These are phyloP conservation scores for Porphyra umbilicalis DNA, from an alignment of 31 red algal species.

Conservation along the genomic window DNA sequence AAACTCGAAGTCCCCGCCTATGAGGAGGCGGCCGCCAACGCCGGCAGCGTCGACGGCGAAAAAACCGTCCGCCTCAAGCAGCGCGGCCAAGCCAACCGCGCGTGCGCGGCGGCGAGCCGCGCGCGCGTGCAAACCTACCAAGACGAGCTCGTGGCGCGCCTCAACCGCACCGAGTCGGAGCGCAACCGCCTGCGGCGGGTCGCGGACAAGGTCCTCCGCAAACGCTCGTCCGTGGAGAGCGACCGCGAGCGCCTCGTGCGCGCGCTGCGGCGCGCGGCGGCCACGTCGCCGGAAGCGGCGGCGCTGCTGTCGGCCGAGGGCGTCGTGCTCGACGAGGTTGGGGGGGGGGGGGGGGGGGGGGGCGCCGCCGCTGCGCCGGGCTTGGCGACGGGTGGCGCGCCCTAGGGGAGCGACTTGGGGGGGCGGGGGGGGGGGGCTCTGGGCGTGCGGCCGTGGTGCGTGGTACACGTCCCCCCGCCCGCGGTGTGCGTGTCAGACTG, in stretches of 20 bases:
- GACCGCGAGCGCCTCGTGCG: neutral
- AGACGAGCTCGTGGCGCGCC: slow-evolving; percentile 37
- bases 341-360: neutral
- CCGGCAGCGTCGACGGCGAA: neutral
- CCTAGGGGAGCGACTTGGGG: too few relatives aligned
- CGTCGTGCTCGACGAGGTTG: neutral
- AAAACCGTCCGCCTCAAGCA: slow-evolving; percentile 53
- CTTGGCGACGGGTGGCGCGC: neutral
- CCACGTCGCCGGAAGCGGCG: neutral
- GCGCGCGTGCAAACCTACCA: slow-evolving; percentile 47
- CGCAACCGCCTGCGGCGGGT: slow-evolving; percentile 16
- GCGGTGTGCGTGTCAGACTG: too few relatives aligned
- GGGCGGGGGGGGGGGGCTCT: neutral
- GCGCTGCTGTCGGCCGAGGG: neutral
- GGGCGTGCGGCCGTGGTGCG: too few relatives aligned
- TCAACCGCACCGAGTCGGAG: slow-evolving; percentile 65
- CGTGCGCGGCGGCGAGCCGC: slow-evolving; percentile 49
- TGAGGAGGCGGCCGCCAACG: neutral
- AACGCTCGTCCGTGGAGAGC: neutral
- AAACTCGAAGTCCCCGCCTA: neutral
- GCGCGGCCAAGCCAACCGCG: slow-evolving; percentile 56
- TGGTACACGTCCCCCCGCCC: too few relatives aligned
- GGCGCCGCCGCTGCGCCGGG: neutral
- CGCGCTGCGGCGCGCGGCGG: neutral
- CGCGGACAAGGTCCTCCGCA: neutral